Base-by-base conservation (phyloP, 2,329 filamentous ascomycete species). In the Phymatotrichopsis omnivora region DNA sequence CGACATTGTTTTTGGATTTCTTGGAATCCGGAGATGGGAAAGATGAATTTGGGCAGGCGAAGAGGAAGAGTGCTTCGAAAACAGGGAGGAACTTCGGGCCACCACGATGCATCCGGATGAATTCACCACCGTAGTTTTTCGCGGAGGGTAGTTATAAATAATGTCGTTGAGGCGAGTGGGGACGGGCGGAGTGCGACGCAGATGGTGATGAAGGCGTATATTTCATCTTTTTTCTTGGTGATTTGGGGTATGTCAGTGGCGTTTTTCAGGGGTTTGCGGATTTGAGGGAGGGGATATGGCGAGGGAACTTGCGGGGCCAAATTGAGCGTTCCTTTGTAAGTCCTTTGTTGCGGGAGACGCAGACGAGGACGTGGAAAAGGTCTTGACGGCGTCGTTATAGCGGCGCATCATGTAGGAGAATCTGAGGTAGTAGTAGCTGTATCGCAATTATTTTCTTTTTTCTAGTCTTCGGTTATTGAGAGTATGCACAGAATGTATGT, bases 371-470 rank as follows among this genome's bases (percentile, higher is more conserved):
- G 76, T 98, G 91, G 85, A 93, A 79, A 98, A 98, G 82, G 95
- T 94, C 75, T 89, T 86, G 71, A 98, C 95, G 66, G 91, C 91
- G 68, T 98, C 91, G 68, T 86, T 85, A 66, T 98, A 98, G 64
- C 91, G 85, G 71, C 91, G 86, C 85, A 96, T 93, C 91, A 98
- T 98, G 81, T 98, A 98, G 58, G 85, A 93, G 78, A 98, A 98
- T 59, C 91, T 91, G 54, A 98, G 89, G 66, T 96, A 96, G 78
- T 98, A 98, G 78, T 96, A 98, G 36, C 51, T 53, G 17, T 41
- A 36, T 4, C 12, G 12, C 19, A 6, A 12, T 43, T 14, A 27
- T 14, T 14, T 25, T 25, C n/a, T 12, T 17, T 10, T 11, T 12
- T 29, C 22, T n/a, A 23, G 7, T 14, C 23, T 22, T 16, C 12